phyloP scores from a whole-genome alignment of 2,329 filamentous ascomycete species.

The Pseudogymnoascus sp. region DNA sequence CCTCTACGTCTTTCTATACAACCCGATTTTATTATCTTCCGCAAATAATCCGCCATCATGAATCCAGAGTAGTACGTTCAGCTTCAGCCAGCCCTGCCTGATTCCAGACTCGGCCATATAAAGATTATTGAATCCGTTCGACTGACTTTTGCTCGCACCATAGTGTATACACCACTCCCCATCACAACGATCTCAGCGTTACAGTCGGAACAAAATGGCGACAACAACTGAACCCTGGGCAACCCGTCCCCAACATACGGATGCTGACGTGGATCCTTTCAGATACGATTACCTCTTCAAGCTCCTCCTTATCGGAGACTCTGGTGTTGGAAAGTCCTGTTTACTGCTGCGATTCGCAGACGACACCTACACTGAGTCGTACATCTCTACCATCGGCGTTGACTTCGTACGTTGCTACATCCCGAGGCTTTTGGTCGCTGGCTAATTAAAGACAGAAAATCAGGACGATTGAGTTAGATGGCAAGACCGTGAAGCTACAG shows the following conservation, averaged over 20 bases:
- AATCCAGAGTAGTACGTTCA: slow-evolving; percentile 66
- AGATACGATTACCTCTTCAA: slow-evolving; percentile 99
- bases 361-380: slow-evolving; percentile 98
- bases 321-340: slow-evolving; percentile 99
- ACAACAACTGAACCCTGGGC: neutral
- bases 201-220: slow-evolving; percentile 10
- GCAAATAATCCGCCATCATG: slow-evolving; percentile 50
- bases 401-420: slow-evolving; percentile 69
- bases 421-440: neutral
- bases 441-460: slow-evolving; percentile 67
- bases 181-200: slow-evolving; percentile 17
- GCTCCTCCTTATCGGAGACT: slow-evolving; percentile 99
- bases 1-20: neutral
- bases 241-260: neutral
- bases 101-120: slow-evolving; percentile 4
- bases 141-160: slow-evolving; percentile 12
- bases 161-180: slow-evolving; percentile 21
- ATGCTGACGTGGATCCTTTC: slow-evolving; percentile 23
- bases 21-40: slow-evolving; percentile 7
- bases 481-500: slow-evolving; percentile 99
- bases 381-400: slow-evolving; percentile 99
- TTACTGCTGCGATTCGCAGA: slow-evolving; percentile 95
- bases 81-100: neutral
- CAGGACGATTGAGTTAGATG: slow-evolving; percentile 97
- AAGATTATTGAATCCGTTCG: neutral